These are phyloP conservation scores for Candida ortonii DNA, from an alignment of 805 yeast species.

Conservation along the genomic window DNA sequence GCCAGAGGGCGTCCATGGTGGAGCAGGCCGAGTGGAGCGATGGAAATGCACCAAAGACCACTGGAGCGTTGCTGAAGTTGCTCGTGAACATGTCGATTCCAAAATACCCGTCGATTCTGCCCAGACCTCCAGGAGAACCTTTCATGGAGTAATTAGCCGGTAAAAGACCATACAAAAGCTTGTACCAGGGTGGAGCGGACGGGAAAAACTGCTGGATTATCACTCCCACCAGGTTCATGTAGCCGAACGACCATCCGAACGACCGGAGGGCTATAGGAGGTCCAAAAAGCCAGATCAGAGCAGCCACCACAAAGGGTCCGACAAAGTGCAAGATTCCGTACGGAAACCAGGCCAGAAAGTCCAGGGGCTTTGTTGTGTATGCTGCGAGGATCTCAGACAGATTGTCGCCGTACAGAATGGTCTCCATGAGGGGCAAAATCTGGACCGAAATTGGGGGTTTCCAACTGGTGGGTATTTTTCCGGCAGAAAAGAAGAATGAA, in stretches of 20 bases:
- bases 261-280: conserved; percentile 85
- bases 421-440: conserved; percentile 86
- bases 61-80: conserved; percentile 78
- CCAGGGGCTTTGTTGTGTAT: conserved; percentile 59
- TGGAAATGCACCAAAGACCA: conserved; percentile 76
- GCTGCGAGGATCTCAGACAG: conserved; percentile 80
- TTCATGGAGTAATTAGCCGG: conserved; percentile 88
- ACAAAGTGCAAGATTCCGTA: conserved; percentile 87
- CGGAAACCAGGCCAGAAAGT: conserved; percentile 91
- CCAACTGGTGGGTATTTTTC: conserved; percentile 67
- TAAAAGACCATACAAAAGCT: conserved; percentile 69
- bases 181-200: conserved; percentile 97
- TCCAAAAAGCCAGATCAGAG: conserved; percentile 74
- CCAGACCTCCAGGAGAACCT: conserved; percentile 93
- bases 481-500: conserved; percentile 72
- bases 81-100: conserved; percentile 81
- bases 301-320: conserved; percentile 83
- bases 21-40: conserved; percentile 90
- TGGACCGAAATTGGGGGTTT: conserved; percentile 90
- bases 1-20: conserved; percentile 83
- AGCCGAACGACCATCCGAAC: conserved; percentile 90
- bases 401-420: conserved; percentile 88
- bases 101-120: conserved; percentile 72
- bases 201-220: conserved; percentile 77
- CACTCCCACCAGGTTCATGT: conserved; percentile 86